Percentiles rank a stretch among this genome's conserved stretches.
Evolutionary conservation across 306 rosid species (phyloP).

Genomic region (Carpinus fangiana): DNA sequence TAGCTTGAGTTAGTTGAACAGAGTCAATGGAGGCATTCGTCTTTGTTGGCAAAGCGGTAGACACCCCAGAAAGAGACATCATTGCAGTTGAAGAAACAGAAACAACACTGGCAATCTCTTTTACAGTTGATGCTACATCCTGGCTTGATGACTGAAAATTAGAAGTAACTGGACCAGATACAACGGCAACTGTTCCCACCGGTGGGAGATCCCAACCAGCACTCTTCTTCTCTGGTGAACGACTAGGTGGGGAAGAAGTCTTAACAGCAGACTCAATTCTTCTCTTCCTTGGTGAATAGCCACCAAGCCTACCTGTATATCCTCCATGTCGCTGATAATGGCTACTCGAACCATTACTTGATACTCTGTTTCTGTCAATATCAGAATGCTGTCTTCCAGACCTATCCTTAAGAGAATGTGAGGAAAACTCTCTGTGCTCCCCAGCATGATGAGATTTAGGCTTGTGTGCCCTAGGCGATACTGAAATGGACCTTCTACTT

Average conservation of each 20-base stretch:
- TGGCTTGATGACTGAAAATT: conserved; percentile 47
- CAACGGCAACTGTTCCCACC: conserved; percentile 40
- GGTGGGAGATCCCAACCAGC: conserved; percentile 85
- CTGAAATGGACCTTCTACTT: conserved; percentile 52
- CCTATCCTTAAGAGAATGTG: conserved; percentile 47
- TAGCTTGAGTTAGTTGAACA: conserved; percentile 89
- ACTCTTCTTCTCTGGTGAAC: conserved; percentile 65
- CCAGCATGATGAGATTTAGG: conserved; percentile 36
- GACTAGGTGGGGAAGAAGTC: conserved; percentile 78
- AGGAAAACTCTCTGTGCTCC: conserved; percentile 41
- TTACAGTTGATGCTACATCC: conserved; percentile 42
- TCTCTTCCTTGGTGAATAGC: conserved; percentile 97
- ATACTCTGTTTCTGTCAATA: conserved; percentile 49
- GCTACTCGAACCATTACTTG: conserved; percentile 68
- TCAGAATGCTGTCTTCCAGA: conserved; percentile 56
- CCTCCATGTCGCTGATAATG: conserved; percentile 57
- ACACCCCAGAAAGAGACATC: conserved; percentile 40
- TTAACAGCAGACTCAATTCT: conserved; percentile 71
- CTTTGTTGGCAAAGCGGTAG: conserved; percentile 43
- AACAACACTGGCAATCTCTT: conserved; percentile 42
- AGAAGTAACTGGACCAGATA: conserved; percentile 49
- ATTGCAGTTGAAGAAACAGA: conserved; percentile 42
- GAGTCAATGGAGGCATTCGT: conserved; percentile 59
- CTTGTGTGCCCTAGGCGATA: conserved; percentile 53
- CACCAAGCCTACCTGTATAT: conserved; percentile 81